Evolutionary conservation across 768 basidiomycete species (phyloP), one percentile per base, ranked within the genome.

Genomic region (Cubamyces sp.): DNA sequence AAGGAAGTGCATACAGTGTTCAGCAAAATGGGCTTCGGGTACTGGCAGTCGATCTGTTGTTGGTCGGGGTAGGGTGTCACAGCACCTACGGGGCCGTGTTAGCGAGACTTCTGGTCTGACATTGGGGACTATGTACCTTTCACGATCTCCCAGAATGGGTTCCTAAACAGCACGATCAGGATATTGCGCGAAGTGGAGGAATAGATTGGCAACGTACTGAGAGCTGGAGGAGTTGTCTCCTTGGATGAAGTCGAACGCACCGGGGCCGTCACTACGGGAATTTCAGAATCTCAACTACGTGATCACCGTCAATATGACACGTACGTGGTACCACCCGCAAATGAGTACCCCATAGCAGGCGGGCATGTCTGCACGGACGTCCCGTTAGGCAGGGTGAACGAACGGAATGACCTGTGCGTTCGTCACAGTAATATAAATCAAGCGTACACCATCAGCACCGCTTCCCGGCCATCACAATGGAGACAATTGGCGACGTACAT

Each of bases 281-380:
- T 19, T 47, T 62, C 37, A 54, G 54, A 23, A 23, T 14, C 16
- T 18, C 43, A 52, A 11, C 18, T 28, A 16, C 15, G 18, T 1
- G 42, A 21, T 18, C 18, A 42, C 14, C 16, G 21, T 16, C 14
- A 47, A 30, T 26, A 3, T 25, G 6, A 11, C 34, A 73, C 83
- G 74, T 61, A 90, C 88, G 89, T 91, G 28, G 90, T 92, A 71
- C 91, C 91, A 49, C 88, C 90, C 16, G 90, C 91, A 66, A 92
- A 92, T 0, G 84, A 79, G 71, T 79, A 91, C 12, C 91, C 91
- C 74, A 91, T 77, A 49, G 90, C 91, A 63, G 91, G 79, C n/a
- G 90, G 88, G 69, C 91, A 93, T 0, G 91, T 93, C 26, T 79
- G 79, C 34, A 84, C 87, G 5, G 73, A 77, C 3, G 86, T 87